Base-by-base conservation (phyloP, 2,329 filamentous ascomycete species). In the Beauveria australis region DNA sequence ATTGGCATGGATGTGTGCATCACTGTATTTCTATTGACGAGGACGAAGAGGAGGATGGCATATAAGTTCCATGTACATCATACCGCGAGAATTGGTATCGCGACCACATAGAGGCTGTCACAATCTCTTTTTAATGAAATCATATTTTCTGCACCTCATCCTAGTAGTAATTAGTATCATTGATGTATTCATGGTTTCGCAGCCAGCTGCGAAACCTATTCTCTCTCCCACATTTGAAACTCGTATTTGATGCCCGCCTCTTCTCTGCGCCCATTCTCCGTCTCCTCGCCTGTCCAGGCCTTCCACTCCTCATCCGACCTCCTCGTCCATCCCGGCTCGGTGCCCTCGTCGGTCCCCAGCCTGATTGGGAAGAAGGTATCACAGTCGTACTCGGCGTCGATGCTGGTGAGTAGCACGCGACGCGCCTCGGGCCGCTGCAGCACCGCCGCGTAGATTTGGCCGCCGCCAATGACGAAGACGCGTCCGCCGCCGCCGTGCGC, bases 381-480 rank as follows among this genome's bases (percentile, higher is more conserved):
- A 69, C 89, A 92, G 61, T 88, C 87, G 73, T 86, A 93, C 53
- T 90, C 88, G 3, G 75, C 76, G 64, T 81, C 69, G 41, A 95
- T 82, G 64, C 83, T 80, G 55, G 90, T 94, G 65, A 93, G 75
- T 63, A 94, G 73, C 59, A 94, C 81, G 46, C 86, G 76, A 67
- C 77, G 80, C 47, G 85, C 79, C 71, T 85, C 79, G 47, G 73
- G 70, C 61, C 85, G 67, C 66, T 75, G 71, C 69, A 97, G 77
- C 16, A 91, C 87, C 24, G 86, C 82, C 44, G 77, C 78, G 74
- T 97, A 99, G 65, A 97, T 87, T 75, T 92, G 88, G 60, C 86
- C 89, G 5, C 94, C 94, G 26, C 94, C 94, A 68, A 99, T 97
- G 48, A 97, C 83, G 73, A 92, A 97, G 3, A 91, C 80, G 66